Conservation (phyloP, 345 rosid species). For the Noccaea caerulescens region DNA sequence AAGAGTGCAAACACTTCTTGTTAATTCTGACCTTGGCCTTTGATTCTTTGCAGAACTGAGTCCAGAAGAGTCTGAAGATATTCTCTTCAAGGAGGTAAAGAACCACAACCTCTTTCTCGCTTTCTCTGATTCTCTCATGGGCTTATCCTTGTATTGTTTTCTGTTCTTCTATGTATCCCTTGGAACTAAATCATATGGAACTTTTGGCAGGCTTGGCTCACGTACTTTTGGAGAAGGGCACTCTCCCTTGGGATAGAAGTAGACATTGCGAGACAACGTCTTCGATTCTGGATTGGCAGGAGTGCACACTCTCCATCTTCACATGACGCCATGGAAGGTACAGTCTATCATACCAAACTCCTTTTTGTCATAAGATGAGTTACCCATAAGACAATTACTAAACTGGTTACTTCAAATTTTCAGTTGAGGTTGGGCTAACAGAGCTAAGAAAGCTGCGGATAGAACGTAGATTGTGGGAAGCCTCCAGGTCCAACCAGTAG, state of each 20-base stretch:
- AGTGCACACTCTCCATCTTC: slow-evolving; percentile 82
- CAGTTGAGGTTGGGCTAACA: slow-evolving; percentile 86
- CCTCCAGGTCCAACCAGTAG: slow-evolving; percentile 55
- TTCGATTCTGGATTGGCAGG: slow-evolving; percentile 82
- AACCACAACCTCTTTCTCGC: slow-evolving; percentile 15
- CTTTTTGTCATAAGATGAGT: slow-evolving; percentile 6
- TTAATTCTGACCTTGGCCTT: slow-evolving; percentile 8
- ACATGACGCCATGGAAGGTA: slow-evolving; percentile 91
- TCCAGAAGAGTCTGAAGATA: slow-evolving; percentile 96
- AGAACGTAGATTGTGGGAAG: slow-evolving; percentile 93
- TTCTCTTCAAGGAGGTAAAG: slow-evolving; percentile 93
- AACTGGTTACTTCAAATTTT: slow-evolving; percentile 28
- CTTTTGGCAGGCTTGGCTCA: slow-evolving; percentile 86
- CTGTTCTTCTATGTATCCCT: slow-evolving; percentile 11
- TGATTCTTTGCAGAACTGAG: slow-evolving; percentile 67
- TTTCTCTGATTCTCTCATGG: slow-evolving; percentile 19
- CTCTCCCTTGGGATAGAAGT: slow-evolving; percentile 75
- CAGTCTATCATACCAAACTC: slow-evolving; percentile 17
- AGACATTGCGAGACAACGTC: slow-evolving; percentile 75
- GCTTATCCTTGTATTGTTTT: slow-evolving; percentile 25
- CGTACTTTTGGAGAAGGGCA: slow-evolving; percentile 98
- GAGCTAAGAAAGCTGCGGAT: slow-evolving; percentile 87
- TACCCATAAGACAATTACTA: neutral
- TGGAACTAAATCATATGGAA: slow-evolving; percentile 27
- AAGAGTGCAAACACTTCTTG: slow-evolving; percentile 14